phyloP scores from a whole-genome alignment of 805 yeast species.

The Brettanomyces nanus region DNA sequence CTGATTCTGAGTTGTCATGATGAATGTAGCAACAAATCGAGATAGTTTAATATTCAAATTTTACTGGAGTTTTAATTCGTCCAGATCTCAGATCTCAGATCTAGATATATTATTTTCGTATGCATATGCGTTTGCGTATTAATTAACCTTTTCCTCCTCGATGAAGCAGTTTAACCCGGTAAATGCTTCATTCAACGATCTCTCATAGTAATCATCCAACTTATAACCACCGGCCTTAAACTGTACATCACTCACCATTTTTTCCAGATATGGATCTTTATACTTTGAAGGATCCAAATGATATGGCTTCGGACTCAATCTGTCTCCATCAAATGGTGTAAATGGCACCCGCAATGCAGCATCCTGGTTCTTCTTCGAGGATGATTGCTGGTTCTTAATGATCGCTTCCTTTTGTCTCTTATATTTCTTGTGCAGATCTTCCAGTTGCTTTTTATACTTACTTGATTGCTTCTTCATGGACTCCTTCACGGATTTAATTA shows the following conservation, averaged over 20 bases:
- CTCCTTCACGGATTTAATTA: constrained; percentile 43
- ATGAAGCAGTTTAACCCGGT: constrained; percentile 81
- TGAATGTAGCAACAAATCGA: too few species aligned
- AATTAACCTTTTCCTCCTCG: constrained; percentile 40
- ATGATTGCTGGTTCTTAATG: constrained; percentile 17
- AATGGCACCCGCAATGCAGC: constrained; percentile 44
- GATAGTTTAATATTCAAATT: too few species aligned
- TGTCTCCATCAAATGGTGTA: constrained; percentile 92
- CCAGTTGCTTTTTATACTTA: constrained; percentile 53
- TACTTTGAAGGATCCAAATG: constrained; percentile 30
- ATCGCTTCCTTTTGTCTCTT: constrained; percentile 22
- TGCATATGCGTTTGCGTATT: not conserved
- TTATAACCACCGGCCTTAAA: constrained; percentile 84
- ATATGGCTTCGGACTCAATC: constrained; percentile 49
- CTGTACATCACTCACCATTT: constrained; percentile 41
- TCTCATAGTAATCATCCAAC: constrained; percentile 56
- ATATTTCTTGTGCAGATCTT: constrained; percentile 26
- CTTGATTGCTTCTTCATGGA: constrained; percentile 55
- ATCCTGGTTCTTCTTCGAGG: constrained; percentile 26
- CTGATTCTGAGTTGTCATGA: too few species aligned
- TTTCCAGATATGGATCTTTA: constrained; percentile 50
- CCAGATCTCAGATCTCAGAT: not conserved
- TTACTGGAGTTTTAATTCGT: too few species aligned
- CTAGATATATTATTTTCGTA: not conserved
- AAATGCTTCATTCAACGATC: constrained; percentile 82